Evolutionary conservation across 192 early-diverging fungal species (phyloP).

Genomic region (Backusella liffmaniae): DNA sequence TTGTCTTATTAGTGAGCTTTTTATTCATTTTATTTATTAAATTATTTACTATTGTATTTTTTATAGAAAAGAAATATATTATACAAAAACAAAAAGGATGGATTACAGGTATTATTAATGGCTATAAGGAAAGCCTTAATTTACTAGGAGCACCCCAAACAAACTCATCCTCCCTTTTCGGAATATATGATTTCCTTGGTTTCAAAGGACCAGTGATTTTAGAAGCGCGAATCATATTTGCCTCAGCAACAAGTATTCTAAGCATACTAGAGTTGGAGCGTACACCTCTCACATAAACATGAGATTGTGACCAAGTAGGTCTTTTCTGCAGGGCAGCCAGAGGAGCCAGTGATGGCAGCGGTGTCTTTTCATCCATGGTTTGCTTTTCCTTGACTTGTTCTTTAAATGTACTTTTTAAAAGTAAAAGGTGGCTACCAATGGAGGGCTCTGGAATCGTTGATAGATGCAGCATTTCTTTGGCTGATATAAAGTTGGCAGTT

Average conservation of each 20-base stretch:
- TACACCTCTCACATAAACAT: not conserved
- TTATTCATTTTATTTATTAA: too few species aligned
- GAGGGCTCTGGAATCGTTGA: not conserved
- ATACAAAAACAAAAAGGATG: not conserved
- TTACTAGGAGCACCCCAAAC: conserved; percentile 1
- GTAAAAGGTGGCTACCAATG: not conserved
- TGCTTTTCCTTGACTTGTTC: not conserved
- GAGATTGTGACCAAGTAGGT: conserved; percentile 10
- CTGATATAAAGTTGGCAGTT: not conserved
- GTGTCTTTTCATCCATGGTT: not conserved
- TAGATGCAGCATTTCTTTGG: conserved; percentile 13
- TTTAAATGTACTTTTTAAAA: not conserved
- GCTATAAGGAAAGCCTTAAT: not conserved
- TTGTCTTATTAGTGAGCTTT: not conserved
- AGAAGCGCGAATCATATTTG: conserved; percentile 50
- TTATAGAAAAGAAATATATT: not conserved
- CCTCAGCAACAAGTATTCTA: conserved; percentile 45
- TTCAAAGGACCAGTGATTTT: conserved; percentile 46
- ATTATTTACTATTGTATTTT: not conserved
- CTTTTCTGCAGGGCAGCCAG: not conserved
- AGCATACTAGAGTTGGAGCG: conserved; percentile 42
- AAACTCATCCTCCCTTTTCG: not conserved
- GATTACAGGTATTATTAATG: not conserved
- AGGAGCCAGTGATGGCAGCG: not conserved
- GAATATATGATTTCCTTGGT: conserved; percentile 15